Percentiles rank a stretch among this genome's conserved stretches.
Evolutionary conservation across 2,329 filamentous ascomycete genomes (phyloP).

Genomic region (Elsinoe perseae): DNA sequence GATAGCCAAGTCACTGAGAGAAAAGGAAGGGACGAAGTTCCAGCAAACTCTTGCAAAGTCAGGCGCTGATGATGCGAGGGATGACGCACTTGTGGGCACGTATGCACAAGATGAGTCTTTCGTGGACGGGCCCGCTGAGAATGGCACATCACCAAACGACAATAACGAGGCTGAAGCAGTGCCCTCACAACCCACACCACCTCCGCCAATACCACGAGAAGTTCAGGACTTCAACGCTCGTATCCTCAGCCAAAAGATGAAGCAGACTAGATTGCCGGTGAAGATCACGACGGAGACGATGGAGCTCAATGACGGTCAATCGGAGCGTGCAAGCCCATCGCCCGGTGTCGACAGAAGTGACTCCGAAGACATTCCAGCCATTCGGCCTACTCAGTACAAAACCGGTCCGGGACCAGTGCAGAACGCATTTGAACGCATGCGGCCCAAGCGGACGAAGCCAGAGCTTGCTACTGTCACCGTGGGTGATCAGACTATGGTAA

Average conservation of each 20-base stretch:
- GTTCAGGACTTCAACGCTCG: slow-evolving; percentile 37
- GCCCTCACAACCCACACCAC: slow-evolving; percentile 23
- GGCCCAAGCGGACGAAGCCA: slow-evolving; percentile 52
- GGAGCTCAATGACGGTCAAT: slow-evolving; percentile 5
- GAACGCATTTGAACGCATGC: slow-evolving; percentile 58
- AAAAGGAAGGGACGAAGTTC: slow-evolving; percentile 9
- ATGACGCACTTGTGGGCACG: background rate
- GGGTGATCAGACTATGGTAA: slow-evolving; percentile 58
- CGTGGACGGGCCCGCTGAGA: background rate
- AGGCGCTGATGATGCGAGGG: slow-evolving; percentile 19
- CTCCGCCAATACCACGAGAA: slow-evolving; percentile 20
- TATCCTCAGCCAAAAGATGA: slow-evolving; percentile 29
- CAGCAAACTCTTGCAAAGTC: slow-evolving; percentile 12
- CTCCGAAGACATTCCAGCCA: slow-evolving; percentile 27
- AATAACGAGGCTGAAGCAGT: slow-evolving; percentile 24
- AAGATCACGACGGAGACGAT: slow-evolving; percentile 12
- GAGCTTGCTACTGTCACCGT: slow-evolving; percentile 70
- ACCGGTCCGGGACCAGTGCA: slow-evolving; percentile 43
- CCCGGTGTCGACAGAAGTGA: background rate
- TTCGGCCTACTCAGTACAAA: slow-evolving; percentile 25
- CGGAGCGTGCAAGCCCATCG: background rate
- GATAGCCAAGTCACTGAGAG: slow-evolving; percentile 3
- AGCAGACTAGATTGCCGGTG: slow-evolving; percentile 18
- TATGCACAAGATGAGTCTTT: background rate
- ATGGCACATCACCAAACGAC: slow-evolving; percentile 9